Conservation (phyloP, 1,284 basidiomycete genomes). For the Austroboletus niveus region DNA sequence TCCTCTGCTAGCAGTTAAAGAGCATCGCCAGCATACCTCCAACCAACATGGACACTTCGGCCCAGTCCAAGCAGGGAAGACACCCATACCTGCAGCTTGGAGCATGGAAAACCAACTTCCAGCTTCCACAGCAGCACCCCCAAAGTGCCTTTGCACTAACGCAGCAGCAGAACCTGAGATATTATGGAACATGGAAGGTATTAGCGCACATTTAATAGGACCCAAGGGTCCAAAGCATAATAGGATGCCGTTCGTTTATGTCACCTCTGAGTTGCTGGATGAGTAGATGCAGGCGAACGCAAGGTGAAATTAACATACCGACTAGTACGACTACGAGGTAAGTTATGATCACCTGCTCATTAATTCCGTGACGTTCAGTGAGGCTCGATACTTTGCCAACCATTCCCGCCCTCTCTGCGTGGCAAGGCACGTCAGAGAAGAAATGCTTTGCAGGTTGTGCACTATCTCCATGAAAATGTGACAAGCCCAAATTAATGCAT, state of each 20-base stretch:
- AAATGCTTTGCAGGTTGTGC: neutral
- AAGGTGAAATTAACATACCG: neutral
- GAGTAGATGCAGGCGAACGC: too few relatives aligned
- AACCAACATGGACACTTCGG: neutral
- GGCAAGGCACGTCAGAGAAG: constrained; percentile 1
- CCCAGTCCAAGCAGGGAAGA: constrained; percentile 3
- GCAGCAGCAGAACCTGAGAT: constrained; percentile 13
- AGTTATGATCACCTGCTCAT: neutral
- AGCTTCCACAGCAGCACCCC: constrained; percentile 3
- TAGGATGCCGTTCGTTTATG: constrained; percentile 15
- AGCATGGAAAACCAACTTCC: constrained; percentile 15
- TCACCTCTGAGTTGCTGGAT: constrained; percentile 4
- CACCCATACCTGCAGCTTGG: constrained; percentile 16
- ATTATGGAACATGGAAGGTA: neutral
- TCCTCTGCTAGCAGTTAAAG: neutral
- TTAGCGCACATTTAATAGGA: constrained; percentile 12
- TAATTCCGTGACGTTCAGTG: neutral
- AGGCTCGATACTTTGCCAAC: constrained; percentile 8
- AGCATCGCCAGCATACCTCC: neutral
- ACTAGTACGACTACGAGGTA: constrained; percentile 15
- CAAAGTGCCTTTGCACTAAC: constrained; percentile 10
- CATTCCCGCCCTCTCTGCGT: neutral
- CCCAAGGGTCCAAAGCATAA: constrained; percentile 17
- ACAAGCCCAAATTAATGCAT: neutral
- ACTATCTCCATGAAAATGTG: neutral